Conservation (phyloP, 1,284 basidiomycete genomes). For the Ustilago sp. region DNA sequence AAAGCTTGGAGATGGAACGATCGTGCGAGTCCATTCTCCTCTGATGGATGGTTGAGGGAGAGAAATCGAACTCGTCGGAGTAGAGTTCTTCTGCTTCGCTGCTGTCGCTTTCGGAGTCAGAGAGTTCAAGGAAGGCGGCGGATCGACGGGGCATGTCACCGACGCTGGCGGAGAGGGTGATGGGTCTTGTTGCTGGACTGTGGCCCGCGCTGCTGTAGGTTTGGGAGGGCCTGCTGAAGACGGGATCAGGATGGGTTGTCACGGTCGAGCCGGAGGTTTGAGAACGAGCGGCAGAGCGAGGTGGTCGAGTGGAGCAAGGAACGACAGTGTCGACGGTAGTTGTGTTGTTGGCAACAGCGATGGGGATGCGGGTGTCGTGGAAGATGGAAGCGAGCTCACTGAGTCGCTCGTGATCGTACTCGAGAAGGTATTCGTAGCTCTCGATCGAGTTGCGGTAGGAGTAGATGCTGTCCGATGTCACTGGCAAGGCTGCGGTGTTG, state of each 20-base stretch:
- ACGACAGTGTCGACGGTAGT: not conserved
- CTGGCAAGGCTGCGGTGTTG: not conserved
- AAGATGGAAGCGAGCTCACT: slow-evolving; percentile 42
- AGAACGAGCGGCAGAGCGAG: slow-evolving; percentile 17
- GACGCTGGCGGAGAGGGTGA: slow-evolving; percentile 11
- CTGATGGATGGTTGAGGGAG: slow-evolving; percentile 12
- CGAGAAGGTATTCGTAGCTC: slow-evolving; percentile 40
- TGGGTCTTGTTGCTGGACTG: not conserved
- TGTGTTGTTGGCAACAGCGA: not conserved
- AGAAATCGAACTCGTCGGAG: slow-evolving; percentile 11
- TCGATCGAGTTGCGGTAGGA: slow-evolving; percentile 40
- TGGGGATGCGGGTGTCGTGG: not conserved
- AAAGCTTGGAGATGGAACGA: slow-evolving; percentile 42
- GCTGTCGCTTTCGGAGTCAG: slow-evolving; percentile 42
- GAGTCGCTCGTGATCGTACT: slow-evolving; percentile 25
- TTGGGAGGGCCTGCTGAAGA: not conserved
- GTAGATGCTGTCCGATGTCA: slow-evolving; percentile 16
- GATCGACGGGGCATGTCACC: slow-evolving; percentile 20
- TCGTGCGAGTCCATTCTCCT: slow-evolving; percentile 19
- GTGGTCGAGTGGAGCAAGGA: slow-evolving; percentile 4
- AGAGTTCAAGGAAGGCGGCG: slow-evolving; percentile 40
- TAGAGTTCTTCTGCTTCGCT: slow-evolving; percentile 27
- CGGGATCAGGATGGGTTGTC: not conserved
- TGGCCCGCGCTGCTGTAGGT: not conserved
- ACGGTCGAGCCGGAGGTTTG: slow-evolving; percentile 6